A percentile compares a stretch with the other conserved stretches of the same genome.
Conservation (phyloP, 169 alveolate genomes). For the Miamiensis avidus region DNA sequence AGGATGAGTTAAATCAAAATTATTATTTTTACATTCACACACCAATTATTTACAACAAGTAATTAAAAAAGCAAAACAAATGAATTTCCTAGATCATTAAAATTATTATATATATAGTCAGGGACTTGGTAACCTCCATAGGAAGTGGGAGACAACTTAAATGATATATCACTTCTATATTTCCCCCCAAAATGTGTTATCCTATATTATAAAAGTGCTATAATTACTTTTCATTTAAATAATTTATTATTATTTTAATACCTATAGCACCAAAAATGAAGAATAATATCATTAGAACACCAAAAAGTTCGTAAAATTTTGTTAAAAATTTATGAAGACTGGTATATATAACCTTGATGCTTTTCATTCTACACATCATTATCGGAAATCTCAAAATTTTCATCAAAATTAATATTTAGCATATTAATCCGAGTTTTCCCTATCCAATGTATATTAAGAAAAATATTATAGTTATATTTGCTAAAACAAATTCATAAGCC, state of each 20-base stretch:
- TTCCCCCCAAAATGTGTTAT: not conserved
- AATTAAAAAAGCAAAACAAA: not conserved
- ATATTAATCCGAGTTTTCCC: not conserved
- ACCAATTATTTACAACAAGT: not conserved
- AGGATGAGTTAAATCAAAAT: not conserved
- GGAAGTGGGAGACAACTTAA: not conserved
- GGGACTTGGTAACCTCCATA: not conserved
- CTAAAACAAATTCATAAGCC: not conserved
- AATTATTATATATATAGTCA: not conserved
- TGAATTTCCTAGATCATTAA: not conserved
- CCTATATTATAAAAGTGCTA: too few species aligned
- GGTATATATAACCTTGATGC: too few species aligned
- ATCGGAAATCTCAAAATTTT: not conserved
- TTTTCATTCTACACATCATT: not conserved
- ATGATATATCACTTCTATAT: not conserved
- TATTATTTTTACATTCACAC: not conserved
- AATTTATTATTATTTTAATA: too few species aligned
- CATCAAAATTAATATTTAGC: not conserved
- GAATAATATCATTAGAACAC: not conserved
- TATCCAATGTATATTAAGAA: not conserved
- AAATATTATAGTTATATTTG: not conserved
- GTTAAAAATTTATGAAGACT: not conserved
- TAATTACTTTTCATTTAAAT: too few species aligned
- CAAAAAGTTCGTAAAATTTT: not conserved
- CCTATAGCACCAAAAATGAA: not conserved